Evolutionary conservation across 768 basidiomycete genomes (phyloP), one percentile per base, ranked within the genome.

Genomic region (Polyporus arcularius): DNA sequence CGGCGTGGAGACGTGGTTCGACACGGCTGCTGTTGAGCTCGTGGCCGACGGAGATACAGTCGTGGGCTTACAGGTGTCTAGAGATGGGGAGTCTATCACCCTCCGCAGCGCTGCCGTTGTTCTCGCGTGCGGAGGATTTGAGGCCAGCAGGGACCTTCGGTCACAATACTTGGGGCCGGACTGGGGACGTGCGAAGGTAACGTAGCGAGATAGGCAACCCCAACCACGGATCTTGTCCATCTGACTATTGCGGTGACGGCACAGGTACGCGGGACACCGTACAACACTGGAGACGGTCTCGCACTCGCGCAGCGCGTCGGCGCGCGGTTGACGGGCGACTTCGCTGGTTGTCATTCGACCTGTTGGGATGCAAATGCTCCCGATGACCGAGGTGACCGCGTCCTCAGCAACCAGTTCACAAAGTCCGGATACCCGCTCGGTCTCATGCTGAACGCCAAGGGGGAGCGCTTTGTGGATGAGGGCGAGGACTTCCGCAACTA

Each of bases 371-470:
- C 84, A 16, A 79, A 87, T 65, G 83, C 86, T 1, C 74, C 80
- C 1, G 60, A 71, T 18, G 74, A 84, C 35, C 68, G 73, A 15
- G 87, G 88, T 18, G 78, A 84, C 57, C 82, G 86, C 52, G 75
- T 76, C 49, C 70, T 87, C 56, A 87, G 84, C 58, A 89, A 90
- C 68, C 86, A 87, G 63, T 87, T 79, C 71, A 89, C 88, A 7
- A 89, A 89, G 71, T 88, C 87, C 10, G 86, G 88, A 1, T 89
- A 89, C 67, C 87, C 88, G 3, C 74, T 88, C 10, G 87, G 88
- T 1, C 77, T 90, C 60, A 89, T 88, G 87, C 71, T 88, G 28
- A 90, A 88, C 66, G 67, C 76, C 0, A 61, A 71, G 2, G 88
- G 88, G 4, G 63, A 71, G 53, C 78, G 88, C 15, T 90, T 89